Evolutionary conservation across 768 basidiomycete genomes (phyloP), one percentile per base, ranked within the genome.

Genomic region (Tricholomella constricta): DNA sequence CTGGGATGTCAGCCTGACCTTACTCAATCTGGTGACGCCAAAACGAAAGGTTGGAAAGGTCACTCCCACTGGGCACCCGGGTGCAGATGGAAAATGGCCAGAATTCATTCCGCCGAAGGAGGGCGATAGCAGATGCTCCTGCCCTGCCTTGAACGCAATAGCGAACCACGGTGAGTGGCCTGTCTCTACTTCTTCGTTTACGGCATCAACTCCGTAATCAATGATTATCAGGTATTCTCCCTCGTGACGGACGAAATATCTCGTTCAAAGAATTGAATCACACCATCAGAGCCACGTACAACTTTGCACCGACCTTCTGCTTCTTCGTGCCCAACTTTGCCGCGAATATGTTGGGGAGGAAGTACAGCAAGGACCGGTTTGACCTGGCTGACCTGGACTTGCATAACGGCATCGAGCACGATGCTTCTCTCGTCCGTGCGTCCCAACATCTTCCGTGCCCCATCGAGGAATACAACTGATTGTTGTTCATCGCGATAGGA

Each of bases 341-440:
- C 0, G 86, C 90, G 3, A 63, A 72, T 6, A 72, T 85, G 70
- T 66, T 92, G 50, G 72, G 76, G 6, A 83, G 78, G 55, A 72
- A 69, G 19, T 91, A 88, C 58, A 56, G 60, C 49, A 76, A 70
- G 72, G 89, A 84, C 50, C 81, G 71, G 6, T 80, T 89, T 57
- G 81, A 91, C 61, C 71, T 92, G 11, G 69, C 72, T 8, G 88
- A 91, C 29, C 73, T 92, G 36, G 81, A 81, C 62, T 63, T 86
- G 11, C 90, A 91, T 66, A 90, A 89, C 54, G 83, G 85, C 6
- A 89, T 89, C 49, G 87, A 88, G 57, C 85, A 88, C 58, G 85
- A 88, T 60, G 85, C 72, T 0, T 86, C 84, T 0, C 70, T 88
- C 19, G 74, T 77, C 14, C 76, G 86, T 86, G 65, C 41, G 81